Base-by-base conservation (phyloP, 2,329 filamentous ascomycete genomes). In the Pseudocercospora macadamiae region DNA sequence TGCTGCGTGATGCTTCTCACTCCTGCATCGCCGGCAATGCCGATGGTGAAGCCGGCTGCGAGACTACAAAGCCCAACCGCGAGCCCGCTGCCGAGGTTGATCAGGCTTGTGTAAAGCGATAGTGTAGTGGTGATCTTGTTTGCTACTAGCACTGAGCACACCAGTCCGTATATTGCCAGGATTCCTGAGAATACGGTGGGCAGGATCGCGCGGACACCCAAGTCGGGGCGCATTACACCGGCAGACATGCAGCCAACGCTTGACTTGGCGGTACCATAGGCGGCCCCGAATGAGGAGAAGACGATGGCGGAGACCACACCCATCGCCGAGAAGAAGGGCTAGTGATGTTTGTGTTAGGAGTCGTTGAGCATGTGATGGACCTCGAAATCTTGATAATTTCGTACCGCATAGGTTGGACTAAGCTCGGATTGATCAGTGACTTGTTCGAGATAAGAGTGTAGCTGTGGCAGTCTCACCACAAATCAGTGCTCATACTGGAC, bases 251-350 rank as follows among this genome's bases (percentile, higher is more conserved):
- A 51, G n/a, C 63, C 63, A n/a, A 56, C 16, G 44, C 47, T 53
- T 26, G 61, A 61, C 34, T 65, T 65, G 18, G 63, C 61, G 1
- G 58, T 65, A 16, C 58, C 61, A 39, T 65, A 65, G 18, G 60
- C 54, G 19, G 61, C 61, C 53, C 61, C 63, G 57, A 63, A 58
- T 28, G 55, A 59, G 23, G 54, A 56, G 60, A 63, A 61, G 54
- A 63, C 58, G 21, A 63, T 65, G 10, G 63, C 63, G 7, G 58
- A 23, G 16, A 63, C 54, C 28, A 56, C 57, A 37, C 63, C 63
- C 32, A 65, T 55, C 21, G 63, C 58, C 36, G 54, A 57, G 58
- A 65, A 63, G 55, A 64, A 62, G 36, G 63, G 61, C 60, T 61
- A 36, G 9, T 28, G 39, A 32, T 39, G 6, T 44, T 2, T 16